Base-by-base conservation (phyloP, 805 yeast genomes). In the Tanozyma kutaoensis region DNA sequence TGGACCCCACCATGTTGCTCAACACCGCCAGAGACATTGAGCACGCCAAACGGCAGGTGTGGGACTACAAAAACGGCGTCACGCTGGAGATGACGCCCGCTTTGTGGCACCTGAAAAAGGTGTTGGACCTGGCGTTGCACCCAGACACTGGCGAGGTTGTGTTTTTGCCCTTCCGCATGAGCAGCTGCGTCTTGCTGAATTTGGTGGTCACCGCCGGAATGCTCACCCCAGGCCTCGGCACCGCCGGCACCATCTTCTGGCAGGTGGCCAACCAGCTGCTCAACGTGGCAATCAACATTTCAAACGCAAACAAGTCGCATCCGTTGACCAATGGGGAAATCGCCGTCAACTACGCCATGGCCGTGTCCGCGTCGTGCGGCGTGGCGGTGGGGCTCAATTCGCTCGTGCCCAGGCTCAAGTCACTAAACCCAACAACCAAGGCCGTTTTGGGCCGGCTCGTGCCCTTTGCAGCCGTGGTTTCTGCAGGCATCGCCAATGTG, bases 381-480 rank as follows among this genome's bases (percentile, higher is more conserved):
- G 97, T 91, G 4, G 98, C 98, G 0, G 57, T 91, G 14, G 98
- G 99, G 7, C 68, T 91, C 32, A 86, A 88, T 40, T 69, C 93
- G 14, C 45, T 85, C 17, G 96, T 91, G n/a, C 97, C 97, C 12
- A 68, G 77, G 36, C 59, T 91, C 43, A 78, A 69, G 40, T 60
- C 65, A 19, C 46, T 91, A n/a, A 50, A 68, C n/a, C 74, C 93
- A 2, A 59, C 60, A 32, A 72, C 96, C 2, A 73, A 63, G 45
- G 55, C 76, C 39, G 63, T 86, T 17, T 54, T 91, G 30, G 76
- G 86, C 23, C 75, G 99, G 39, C 63, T 91, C 31, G 94, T 91
- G 9, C 99, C 99, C 5, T 91, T 91, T 58, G 97, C 97, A 1
- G 99, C 99, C 2, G 99, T 91, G 20, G 96, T 86, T 1, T 75